phyloP scores from a whole-genome alignment of 2,329 filamentous ascomycete genomes.

The Lecanicillium sp. region DNA sequence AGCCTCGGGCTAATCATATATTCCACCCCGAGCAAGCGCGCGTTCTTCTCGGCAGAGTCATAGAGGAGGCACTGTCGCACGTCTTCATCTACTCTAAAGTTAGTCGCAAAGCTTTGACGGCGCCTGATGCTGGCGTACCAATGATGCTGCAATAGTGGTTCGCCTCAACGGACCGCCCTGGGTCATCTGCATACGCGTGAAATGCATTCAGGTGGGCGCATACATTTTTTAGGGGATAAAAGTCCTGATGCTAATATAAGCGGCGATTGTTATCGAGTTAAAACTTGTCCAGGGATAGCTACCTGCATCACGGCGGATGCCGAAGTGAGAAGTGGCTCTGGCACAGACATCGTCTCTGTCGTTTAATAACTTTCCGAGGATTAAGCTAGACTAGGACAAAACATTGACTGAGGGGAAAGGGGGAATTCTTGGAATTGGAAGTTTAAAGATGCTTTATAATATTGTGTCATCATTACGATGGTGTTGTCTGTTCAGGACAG shows the following conservation, averaged over 20 bases:
- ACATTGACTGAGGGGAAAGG: no score
- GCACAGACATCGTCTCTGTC: no score
- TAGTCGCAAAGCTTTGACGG: no score
- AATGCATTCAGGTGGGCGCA: constrained; percentile 85
- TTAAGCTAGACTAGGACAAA: no score
- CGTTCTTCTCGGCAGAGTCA: constrained; percentile 58
- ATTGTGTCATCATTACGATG: no score
- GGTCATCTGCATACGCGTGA: constrained; percentile 71
- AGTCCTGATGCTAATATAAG: constrained; percentile 45
- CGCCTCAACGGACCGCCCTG: constrained; percentile 60
- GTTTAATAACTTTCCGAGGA: no score
- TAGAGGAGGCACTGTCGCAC: constrained; percentile 82
- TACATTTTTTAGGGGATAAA: constrained; percentile 64
- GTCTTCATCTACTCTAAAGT: constrained; percentile 37
- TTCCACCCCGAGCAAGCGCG: constrained; percentile 74
- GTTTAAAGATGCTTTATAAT: no score
- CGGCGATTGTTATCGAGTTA: not conserved
- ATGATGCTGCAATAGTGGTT: constrained; percentile 83
- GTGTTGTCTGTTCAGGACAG: no score
- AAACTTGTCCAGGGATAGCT: not conserved
- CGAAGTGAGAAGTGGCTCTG: not conserved
- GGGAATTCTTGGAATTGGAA: no score
- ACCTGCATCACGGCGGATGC: not conserved
- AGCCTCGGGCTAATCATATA: constrained; percentile 74
- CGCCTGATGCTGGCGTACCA: constrained; percentile 28